Base-by-base conservation (phyloP, 129 eudicot genomes). In the Lactuca sativa region DNA sequence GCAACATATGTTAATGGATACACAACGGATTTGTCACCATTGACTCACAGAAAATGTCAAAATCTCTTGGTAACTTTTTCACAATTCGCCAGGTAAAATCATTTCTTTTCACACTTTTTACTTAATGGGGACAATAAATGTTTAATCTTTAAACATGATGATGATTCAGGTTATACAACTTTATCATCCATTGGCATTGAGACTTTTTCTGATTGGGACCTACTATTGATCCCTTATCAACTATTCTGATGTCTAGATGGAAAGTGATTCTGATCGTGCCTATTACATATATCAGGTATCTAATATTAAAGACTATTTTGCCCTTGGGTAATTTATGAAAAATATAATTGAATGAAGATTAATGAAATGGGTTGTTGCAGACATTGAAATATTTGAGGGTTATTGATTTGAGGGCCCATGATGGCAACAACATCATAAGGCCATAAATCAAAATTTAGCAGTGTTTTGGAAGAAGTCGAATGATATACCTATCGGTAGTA, bases 21-120 rank as follows among this genome's bases (percentile, higher is more conserved):
- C 99, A 95, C 78, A 95, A 95, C 48, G 99, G 96, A 62, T 95
- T 95, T 77, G 99, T 95, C 21, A 90, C 89, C 10, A 82, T 87
- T 40, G 86, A 95, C 71, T 85, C 92, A 6, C 93, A 85, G 72
- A 95, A 95, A 60, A 95, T 95, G 99, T 95, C 97, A 38, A 95
- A 95, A 75, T 95, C 97, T 33, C 97, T 90, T 54, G 96, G 96
- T 11, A 95, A 95, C 73, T 95, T 95, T 78, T 95, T 95, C 85
- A 95, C 99, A 41, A 95, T 95, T 73, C 90, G 97, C 51, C 93
- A 95, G 97, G 99, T 90, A 86, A 68, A 68, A 58, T 3, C 21
- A 16, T 56, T 9, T 25, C 2, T 25, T 25, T 25, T 25, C 30
- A 25, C 2, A 1, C 30, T 25, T 25, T 25, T 25, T 25, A 25